These are phyloP conservation scores for Phytophthora parvispora DNA, from an alignment of 352 stramenopile species.

Conservation along the genomic window DNA sequence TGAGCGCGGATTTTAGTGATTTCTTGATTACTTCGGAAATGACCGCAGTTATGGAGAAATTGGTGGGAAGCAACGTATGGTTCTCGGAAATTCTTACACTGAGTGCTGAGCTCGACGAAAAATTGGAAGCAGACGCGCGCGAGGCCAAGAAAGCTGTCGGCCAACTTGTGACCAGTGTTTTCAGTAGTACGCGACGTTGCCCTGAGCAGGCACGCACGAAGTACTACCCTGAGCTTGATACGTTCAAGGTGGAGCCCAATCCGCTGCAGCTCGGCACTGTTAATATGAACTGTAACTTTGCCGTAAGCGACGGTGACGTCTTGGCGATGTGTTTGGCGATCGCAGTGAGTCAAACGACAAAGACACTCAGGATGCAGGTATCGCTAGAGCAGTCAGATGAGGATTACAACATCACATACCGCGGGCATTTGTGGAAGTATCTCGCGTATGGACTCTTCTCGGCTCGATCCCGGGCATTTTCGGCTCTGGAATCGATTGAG, in stretches of 20 bases:
- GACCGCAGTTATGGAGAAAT: neutral
- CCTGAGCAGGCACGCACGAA: neutral
- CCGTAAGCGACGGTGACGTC: neutral
- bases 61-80: neutral
- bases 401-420: neutral
- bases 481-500: neutral
- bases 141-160: neutral
- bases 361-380: neutral
- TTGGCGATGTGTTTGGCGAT: neutral
- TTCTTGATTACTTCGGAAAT: neutral
- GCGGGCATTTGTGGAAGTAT: neutral
- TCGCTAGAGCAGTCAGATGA: neutral
- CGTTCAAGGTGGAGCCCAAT: neutral
- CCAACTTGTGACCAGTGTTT: neutral
- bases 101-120: neutral
- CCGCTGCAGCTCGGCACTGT: neutral
- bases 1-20: neutral
- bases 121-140: neutral
- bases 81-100: neutral
- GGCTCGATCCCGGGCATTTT: neutral
- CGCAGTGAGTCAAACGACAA: neutral
- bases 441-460: neutral
- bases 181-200: neutral
- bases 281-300: neutral
- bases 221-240: neutral